Base-by-base conservation (phyloP, 306 rosid genomes). In the Medicago ruthenica region DNA sequence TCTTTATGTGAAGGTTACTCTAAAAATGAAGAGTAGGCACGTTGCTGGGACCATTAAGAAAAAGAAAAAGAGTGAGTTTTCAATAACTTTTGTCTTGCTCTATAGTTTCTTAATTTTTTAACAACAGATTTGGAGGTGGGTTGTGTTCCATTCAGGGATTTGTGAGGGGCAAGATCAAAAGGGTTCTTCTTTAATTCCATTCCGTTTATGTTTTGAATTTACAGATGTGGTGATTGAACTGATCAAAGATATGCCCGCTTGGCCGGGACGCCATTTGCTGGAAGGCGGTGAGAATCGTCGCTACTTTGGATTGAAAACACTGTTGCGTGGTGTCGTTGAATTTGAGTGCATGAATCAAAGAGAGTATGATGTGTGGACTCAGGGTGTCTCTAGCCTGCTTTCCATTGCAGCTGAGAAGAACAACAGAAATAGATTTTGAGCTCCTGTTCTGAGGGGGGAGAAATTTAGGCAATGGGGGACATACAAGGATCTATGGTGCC, bases 11-110 rank as follows among this genome's bases (percentile, higher is more conserved):
- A 84, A 96, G 98, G 98, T 96, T 75, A 88, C 88, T 86, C 71
- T 96, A 83, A 96, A 96, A 89, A 96, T 96, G 99, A 96, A 96
- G 96, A 96, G 99, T 81, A 92, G 88, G 87, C 98, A 96, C 74
- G 98, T 92, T 81, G 97, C 93, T 80, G 99, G 99, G 90, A 89
- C 99, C 96, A 80, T 96, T 82, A 92, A 96, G 7, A 96, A 96
- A 89, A 96, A 96, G 99, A 96, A 96, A 90, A 96, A 96, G 97
- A 96, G 99, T 96, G 78, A 88, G 99, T 75, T 27, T 51, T 79
- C 11, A 67, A 68, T 82, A 75, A 66, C 85, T 87, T 81, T 86
- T 94, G 84, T 95, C 89, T 81, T 79, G 88, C 86, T 80, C 67
- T 83, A 73, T 2, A 21, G 1, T 11, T 17, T 66, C 68, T 84